Evolutionary conservation across 1,284 basidiomycete genomes (phyloP).

Genomic region (Marasmius oreades): DNA sequence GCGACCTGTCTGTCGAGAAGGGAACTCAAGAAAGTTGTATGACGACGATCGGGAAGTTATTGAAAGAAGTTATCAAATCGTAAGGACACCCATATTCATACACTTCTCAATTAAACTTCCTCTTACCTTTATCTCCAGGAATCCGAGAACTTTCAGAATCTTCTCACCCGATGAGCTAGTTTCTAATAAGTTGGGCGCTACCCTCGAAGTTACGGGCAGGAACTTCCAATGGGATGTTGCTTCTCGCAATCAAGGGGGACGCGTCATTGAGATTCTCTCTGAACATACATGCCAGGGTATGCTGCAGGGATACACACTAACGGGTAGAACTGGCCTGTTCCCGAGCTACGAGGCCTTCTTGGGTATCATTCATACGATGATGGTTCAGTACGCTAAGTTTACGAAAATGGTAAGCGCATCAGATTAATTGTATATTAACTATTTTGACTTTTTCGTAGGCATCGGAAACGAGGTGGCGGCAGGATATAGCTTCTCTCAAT

Average conservation of each 20-base stretch:
- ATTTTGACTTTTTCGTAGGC: conserved; percentile 30
- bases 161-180: conserved; percentile 93
- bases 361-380: conserved; percentile 76
- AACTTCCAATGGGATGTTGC: conserved; percentile 84
- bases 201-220: conserved; percentile 61
- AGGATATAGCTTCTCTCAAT: conserved; percentile 72
- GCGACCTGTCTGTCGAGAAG: conserved; percentile 45
- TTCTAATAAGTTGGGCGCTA: conserved; percentile 84
- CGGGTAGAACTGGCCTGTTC: conserved; percentile 81
- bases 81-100: conserved; percentile 25
- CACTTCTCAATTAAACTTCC: background rate
- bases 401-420: conserved; percentile 69
- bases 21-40: conserved; percentile 71
- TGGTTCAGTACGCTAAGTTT: conserved; percentile 85
- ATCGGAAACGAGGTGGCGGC: conserved; percentile 74
- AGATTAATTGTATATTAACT: no score
- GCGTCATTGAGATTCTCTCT: conserved; percentile 84
- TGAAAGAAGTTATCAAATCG: conserved; percentile 57
- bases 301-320: conserved; percentile 83
- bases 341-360: conserved; percentile 88
- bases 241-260: conserved; percentile 62
- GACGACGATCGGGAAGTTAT: conserved; percentile 64
- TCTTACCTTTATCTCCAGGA: conserved; percentile 35
- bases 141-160: conserved; percentile 76
- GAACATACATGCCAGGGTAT: conserved; percentile 89